Percentiles rank a stretch among this genome's conserved stretches.
phyloP scores from a whole-genome alignment of 441 rosid genomes.

The Arabidopsis lyrata region DNA sequence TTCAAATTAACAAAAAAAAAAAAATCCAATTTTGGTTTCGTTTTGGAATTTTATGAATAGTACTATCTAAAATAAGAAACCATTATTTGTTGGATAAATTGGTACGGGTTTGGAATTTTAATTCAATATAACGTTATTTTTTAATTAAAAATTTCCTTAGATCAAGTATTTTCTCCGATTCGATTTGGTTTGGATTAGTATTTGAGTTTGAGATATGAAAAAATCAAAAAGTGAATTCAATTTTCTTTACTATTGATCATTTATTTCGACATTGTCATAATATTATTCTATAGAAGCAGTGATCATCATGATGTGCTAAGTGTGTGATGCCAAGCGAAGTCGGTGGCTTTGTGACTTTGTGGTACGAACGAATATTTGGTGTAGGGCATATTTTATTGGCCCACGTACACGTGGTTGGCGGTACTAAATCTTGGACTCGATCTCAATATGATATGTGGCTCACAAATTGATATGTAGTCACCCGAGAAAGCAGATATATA shows the following conservation, averaged over 20 bases:
- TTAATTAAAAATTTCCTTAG: too few relatives aligned
- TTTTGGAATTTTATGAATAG: not conserved
- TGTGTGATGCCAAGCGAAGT: not conserved
- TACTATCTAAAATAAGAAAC: not conserved
- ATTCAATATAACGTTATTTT: too few relatives aligned
- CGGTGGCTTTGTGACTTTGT: not conserved
- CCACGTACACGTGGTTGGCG: constrained; percentile 27
- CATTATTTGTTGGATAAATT: not conserved
- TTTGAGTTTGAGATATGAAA: too few relatives aligned
- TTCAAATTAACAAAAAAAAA: too few relatives aligned
- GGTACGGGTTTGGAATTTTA: too few relatives aligned
- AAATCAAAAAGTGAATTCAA: too few relatives aligned
- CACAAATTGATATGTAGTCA: not conserved
- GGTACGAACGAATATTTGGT: not conserved
- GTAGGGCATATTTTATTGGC: not conserved
- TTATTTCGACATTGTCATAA: too few relatives aligned
- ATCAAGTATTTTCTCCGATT: too few relatives aligned
- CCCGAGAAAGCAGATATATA: not conserved
- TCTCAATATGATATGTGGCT: not conserved
- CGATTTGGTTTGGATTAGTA: too few relatives aligned
- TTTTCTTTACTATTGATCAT: too few relatives aligned
- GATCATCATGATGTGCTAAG: not conserved
- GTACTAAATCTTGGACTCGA: not conserved
- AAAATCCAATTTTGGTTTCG: not conserved
- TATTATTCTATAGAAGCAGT: too few relatives aligned